Conservation (phyloP, 345 rosid genomes). For the Lepidium sativum region DNA sequence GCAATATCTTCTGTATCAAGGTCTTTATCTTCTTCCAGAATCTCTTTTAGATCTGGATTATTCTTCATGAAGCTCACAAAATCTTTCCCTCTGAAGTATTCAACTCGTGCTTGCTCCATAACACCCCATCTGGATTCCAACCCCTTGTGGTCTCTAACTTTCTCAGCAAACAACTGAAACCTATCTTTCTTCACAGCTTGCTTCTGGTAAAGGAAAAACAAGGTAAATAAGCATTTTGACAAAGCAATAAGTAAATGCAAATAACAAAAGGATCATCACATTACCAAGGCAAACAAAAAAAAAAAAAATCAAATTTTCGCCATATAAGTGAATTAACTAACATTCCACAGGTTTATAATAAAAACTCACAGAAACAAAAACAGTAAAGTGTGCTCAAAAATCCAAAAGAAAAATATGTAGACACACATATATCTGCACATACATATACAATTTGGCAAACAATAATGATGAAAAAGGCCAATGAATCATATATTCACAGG, state of each 20-base stretch:
- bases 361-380: neutral
- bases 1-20: slow-evolving; percentile 85
- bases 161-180: slow-evolving; percentile 97
- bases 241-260: neutral
- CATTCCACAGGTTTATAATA: neutral
- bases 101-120: slow-evolving; percentile 91
- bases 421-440: neutral
- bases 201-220: slow-evolving; percentile 34
- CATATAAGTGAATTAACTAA: neutral
- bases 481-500: neutral
- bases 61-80: slow-evolving; percentile 70
- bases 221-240: neutral
- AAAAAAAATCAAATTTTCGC: too few relatives aligned
- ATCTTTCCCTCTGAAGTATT: slow-evolving; percentile 92
- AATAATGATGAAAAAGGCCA: neutral
- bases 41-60: slow-evolving; percentile 72
- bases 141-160: slow-evolving; percentile 90
- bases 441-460: slow-evolving; percentile 3
- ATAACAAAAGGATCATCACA: neutral
- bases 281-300: neutral
- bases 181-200: slow-evolving; percentile 83
- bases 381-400: neutral
- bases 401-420: neutral
- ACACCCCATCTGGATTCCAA: slow-evolving; percentile 97
- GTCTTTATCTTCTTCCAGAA: slow-evolving; percentile 61